Conservation (phyloP, 495 filamentous ascomycete species). For the Hyaloscypha finlandica region DNA sequence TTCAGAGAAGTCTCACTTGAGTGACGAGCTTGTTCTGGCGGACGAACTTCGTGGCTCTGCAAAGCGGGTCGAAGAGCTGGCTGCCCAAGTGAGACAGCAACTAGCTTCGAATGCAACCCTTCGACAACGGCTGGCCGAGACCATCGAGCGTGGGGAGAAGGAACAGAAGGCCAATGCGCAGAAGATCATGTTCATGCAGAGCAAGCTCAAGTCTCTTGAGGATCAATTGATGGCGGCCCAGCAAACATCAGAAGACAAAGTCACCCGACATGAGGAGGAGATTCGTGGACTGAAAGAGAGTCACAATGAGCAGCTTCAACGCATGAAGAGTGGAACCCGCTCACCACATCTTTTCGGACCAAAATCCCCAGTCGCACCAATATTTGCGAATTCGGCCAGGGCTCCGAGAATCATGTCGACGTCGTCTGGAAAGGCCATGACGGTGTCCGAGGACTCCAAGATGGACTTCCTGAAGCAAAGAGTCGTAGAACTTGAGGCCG, state of each 20-base stretch:
- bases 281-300: conserved; percentile 71
- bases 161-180: conserved; percentile 77
- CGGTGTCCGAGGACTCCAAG: conserved; percentile 48
- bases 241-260: conserved; percentile 80
- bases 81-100: conserved; percentile 73
- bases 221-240: conserved; percentile 83
- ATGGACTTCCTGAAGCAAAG: conserved; percentile 73
- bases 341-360: conserved; percentile 46
- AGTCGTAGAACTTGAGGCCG: conserved; percentile 78
- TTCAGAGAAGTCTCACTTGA: conserved; percentile 63
- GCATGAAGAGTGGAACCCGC: conserved; percentile 51
- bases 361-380: conserved; percentile 64
- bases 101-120: conserved; percentile 73
- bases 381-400: conserved; percentile 49
- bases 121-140: conserved; percentile 77
- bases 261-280: conserved; percentile 85
- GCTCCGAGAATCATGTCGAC: conserved; percentile 55
- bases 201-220: conserved; percentile 75
- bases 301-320: conserved; percentile 75
- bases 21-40: conserved; percentile 61
- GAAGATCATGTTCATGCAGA: conserved; percentile 82
- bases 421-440: conserved; percentile 41
- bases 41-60: conserved; percentile 70
- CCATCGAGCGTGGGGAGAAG: conserved; percentile 81
- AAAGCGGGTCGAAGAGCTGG: conserved; percentile 74